These are phyloP conservation scores for Metarhizium humberi DNA, from an alignment of 2,329 filamentous ascomycete species.

Conservation along the genomic window DNA sequence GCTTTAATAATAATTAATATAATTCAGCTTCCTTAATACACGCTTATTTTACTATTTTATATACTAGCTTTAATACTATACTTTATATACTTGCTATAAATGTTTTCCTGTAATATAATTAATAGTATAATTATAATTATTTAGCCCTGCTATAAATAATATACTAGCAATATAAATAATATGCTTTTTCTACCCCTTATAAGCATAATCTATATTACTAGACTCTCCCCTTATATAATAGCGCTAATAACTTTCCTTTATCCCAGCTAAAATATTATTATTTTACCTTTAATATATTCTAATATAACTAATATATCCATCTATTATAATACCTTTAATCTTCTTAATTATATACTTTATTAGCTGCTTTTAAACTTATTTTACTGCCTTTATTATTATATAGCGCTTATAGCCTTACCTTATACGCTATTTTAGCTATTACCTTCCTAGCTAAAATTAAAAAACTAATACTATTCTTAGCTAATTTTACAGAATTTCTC, in stretches of 20 bases:
- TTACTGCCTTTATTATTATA: not conserved
- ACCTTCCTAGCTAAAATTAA: constrained; percentile 2
- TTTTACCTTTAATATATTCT: constrained; percentile 5
- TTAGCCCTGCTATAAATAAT: constrained; percentile 1
- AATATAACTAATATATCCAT: constrained; percentile 1
- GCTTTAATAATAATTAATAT: constrained; percentile 5
- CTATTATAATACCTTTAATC: not conserved
- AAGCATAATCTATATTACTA: constrained; percentile 7
- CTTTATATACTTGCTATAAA: constrained; percentile 1
- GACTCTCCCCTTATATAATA: constrained; percentile 3
- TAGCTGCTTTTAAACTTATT: not conserved
- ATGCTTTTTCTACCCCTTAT: constrained; percentile 11
- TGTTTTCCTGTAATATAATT: constrained; percentile 3
- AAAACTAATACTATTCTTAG: constrained; percentile 8
- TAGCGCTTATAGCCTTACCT: not conserved
- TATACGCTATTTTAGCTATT: not conserved
- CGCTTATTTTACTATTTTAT: not conserved
- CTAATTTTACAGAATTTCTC: too few species aligned
- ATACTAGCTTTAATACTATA: not conserved
- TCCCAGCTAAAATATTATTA: constrained; percentile 2
- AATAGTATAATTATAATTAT: constrained; percentile 9
- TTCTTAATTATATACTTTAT: not conserved
- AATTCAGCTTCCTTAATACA: not conserved
- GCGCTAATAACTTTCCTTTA: constrained; percentile 7
- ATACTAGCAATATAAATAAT: constrained; percentile 11